phyloP scores from a whole-genome alignment of 805 yeast species.

The Suhomyces xylopsoci region DNA sequence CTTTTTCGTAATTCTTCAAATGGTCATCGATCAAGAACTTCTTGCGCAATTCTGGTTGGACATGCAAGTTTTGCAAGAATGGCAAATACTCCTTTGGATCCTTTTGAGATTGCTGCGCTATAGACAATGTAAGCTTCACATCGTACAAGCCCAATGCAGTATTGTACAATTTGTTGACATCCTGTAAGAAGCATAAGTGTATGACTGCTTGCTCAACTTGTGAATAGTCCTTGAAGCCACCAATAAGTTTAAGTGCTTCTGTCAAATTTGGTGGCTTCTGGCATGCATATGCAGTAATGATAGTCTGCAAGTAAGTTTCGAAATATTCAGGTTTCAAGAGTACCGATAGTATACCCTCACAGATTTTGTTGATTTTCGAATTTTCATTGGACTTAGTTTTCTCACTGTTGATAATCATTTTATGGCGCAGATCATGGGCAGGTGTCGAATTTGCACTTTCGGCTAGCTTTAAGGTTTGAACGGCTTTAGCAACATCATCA shows the following conservation, averaged over 20 bases:
- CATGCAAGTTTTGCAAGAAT: constrained; percentile 76
- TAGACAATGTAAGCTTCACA: constrained; percentile 69
- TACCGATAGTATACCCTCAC: constrained; percentile 64
- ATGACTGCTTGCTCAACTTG: constrained; percentile 60
- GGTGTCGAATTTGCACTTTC: constrained; percentile 20
- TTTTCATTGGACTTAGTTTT: constrained; percentile 33
- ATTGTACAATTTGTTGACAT: constrained; percentile 77
- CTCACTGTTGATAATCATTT: constrained; percentile 39
- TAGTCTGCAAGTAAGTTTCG: constrained; percentile 64
- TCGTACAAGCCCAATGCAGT: constrained; percentile 81
- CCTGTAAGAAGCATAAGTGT: constrained; percentile 87
- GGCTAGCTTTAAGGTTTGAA: constrained; percentile 12
- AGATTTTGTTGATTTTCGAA: constrained; percentile 72
- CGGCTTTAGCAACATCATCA: constrained; percentile 9
- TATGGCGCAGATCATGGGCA: constrained; percentile 21
- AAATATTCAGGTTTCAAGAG: constrained; percentile 51
- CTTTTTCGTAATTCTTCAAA: constrained; percentile 65
- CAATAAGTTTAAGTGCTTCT: constrained; percentile 67
- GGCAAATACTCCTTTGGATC: constrained; percentile 98
- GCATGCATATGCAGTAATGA: constrained; percentile 89
- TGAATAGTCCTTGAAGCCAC: constrained; percentile 45
- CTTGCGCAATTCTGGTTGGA: constrained; percentile 62
- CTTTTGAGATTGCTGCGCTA: constrained; percentile 95
- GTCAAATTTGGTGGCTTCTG: constrained; percentile 81
- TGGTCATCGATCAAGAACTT: constrained; percentile 77